Conservation (phyloP, 768 basidiomycete species). For the Rhodotorula graminis region DNA sequence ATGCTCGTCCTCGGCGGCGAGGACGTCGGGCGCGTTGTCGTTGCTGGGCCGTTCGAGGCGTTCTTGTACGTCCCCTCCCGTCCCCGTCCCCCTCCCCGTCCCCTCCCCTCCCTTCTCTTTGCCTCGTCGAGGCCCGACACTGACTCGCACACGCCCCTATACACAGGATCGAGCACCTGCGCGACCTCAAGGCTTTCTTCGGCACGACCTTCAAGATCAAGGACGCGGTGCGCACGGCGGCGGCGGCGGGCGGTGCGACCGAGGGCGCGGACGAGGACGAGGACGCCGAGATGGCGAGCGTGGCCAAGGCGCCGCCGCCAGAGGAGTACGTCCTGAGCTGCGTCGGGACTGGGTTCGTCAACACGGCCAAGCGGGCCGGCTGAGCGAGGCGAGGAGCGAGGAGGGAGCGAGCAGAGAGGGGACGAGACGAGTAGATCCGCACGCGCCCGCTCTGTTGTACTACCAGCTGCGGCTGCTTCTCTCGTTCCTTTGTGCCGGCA, state of each 20-base stretch:
- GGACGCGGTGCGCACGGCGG: background rate
- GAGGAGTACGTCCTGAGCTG: conserved; percentile 76
- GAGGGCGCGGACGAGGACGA: conserved; percentile 35
- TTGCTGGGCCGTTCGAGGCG: conserved; percentile 57
- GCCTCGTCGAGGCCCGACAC: background rate
- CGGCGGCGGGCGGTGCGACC: conserved; percentile 28
- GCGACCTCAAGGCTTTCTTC: conserved; percentile 75
- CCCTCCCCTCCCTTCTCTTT: background rate
- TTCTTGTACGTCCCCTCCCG: conserved; percentile 21
- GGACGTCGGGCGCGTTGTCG: conserved; percentile 83
- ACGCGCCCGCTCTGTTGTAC: background rate
- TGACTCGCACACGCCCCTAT: background rate
- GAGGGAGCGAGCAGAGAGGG: no score
- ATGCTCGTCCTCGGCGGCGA: conserved; percentile 97
- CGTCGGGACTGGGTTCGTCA: conserved; percentile 85
- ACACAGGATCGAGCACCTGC: conserved; percentile 78
- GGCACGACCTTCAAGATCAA: conserved; percentile 90
- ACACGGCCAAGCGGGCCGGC: conserved; percentile 54
- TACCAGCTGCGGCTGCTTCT: background rate
- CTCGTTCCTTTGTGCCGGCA: background rate
- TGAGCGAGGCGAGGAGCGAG: background rate
- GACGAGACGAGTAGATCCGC: no score
- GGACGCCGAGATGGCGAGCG: conserved; percentile 11
- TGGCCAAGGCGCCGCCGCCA: conserved; percentile 52
- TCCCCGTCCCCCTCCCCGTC: background rate